These are phyloP conservation scores for Serpula lacrymans DNA, from an alignment of 768 basidiomycete genomes.

Conservation along the genomic window DNA sequence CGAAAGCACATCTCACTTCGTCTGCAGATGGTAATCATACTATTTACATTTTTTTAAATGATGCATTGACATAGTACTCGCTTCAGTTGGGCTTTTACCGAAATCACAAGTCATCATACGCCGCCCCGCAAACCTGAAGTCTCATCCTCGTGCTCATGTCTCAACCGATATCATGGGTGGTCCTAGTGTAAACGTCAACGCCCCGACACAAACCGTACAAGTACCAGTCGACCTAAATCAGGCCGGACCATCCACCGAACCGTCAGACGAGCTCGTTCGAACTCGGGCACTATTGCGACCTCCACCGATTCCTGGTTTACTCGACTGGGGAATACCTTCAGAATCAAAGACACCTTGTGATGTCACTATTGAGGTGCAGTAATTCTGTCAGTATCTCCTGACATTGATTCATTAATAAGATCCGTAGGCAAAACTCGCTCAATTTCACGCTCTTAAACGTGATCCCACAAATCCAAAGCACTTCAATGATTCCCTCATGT, in stretches of 20 bases:
- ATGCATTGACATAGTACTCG: neutral
- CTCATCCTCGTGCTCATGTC: slow-evolving; percentile 46
- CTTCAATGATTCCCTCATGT: slow-evolving; percentile 95
- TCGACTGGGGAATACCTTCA: slow-evolving; percentile 78
- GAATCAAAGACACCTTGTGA: slow-evolving; percentile 53
- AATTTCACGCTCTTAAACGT: slow-evolving; percentile 73
- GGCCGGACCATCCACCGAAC: slow-evolving; percentile 15
- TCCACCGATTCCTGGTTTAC: slow-evolving; percentile 57
- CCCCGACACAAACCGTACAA: slow-evolving; percentile 14
- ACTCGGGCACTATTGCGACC: slow-evolving; percentile 60
- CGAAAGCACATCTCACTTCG: slow-evolving; percentile 29
- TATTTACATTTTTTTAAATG: neutral
- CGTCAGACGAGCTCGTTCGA: slow-evolving; percentile 45
- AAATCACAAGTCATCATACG: slow-evolving; percentile 64
- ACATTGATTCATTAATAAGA: slow-evolving; percentile 1
- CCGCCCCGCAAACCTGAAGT: slow-evolving; percentile 43
- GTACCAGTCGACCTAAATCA: slow-evolving; percentile 8
- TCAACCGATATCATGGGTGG: slow-evolving; percentile 40
- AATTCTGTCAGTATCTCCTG: neutral
- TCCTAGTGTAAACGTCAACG: slow-evolving; percentile 8
- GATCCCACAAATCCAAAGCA: slow-evolving; percentile 67
- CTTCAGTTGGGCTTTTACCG: slow-evolving; percentile 36
- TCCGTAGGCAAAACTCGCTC: slow-evolving; percentile 69
- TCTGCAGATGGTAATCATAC: slow-evolving; percentile 24
- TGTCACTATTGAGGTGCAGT: slow-evolving; percentile 55